These are phyloP conservation scores for Hemisphaericaspora xylofermentans DNA, from an alignment of 1,139 yeast species.

Conservation along the genomic window DNA sequence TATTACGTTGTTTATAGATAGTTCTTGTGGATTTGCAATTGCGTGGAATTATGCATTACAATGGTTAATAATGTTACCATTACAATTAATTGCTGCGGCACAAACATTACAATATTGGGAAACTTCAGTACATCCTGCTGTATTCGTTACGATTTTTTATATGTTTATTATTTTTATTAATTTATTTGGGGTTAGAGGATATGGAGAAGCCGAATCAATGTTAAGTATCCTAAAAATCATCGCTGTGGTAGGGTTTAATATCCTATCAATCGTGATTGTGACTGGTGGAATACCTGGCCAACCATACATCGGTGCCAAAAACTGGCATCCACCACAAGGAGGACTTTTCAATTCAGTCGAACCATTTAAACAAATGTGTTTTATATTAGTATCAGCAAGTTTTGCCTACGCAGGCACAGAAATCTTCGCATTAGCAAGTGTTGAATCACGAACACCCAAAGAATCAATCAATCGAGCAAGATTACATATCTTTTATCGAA, in stretches of 20 bases:
- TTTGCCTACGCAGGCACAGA: slow-evolving; percentile 30
- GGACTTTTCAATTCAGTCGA: slow-evolving; percentile 28
- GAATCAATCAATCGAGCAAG: slow-evolving; percentile 34
- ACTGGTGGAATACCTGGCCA: slow-evolving; percentile 32
- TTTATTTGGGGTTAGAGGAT: slow-evolving; percentile 37
- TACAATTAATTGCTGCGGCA: slow-evolving; percentile 41
- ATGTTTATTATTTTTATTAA: slow-evolving; percentile 28
- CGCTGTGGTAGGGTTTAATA: slow-evolving; percentile 34
- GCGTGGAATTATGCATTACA: slow-evolving; percentile 45
- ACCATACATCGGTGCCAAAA: slow-evolving; percentile 30
- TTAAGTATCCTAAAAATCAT: slow-evolving; percentile 31
- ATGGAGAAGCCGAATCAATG: slow-evolving; percentile 36
- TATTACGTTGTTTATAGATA: slow-evolving; percentile 36
- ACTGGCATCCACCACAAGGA: slow-evolving; percentile 34
- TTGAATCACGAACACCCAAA: slow-evolving; percentile 34
- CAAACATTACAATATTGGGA: slow-evolving; percentile 35
- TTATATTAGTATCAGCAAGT: slow-evolving; percentile 24
- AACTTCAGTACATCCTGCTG: slow-evolving; percentile 26
- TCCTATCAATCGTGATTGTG: slow-evolving; percentile 30
- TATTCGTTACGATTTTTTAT: slow-evolving; percentile 33
- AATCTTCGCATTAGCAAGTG: slow-evolving; percentile 37
- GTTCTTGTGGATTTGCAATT: slow-evolving; percentile 41
- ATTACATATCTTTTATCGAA: slow-evolving; percentile 37
- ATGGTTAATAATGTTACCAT: slow-evolving; percentile 39
- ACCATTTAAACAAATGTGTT: slow-evolving; percentile 28